Base-by-base conservation (phyloP, 768 basidiomycete genomes). In the Udeniomyces megalosporus region DNA sequence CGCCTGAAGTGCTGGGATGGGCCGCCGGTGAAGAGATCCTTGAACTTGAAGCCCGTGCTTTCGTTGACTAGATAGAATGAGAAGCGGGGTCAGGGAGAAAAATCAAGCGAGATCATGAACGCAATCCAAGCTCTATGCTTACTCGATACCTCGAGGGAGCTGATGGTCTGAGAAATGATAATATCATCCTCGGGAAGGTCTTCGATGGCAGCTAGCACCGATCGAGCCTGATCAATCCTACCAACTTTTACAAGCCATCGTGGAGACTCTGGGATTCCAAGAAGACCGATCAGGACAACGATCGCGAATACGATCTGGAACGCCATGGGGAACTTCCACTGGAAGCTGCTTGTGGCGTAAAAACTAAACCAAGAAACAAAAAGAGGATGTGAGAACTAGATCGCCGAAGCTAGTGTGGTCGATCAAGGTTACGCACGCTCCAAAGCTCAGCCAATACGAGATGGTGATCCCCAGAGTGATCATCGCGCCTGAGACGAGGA, bases 381-480 rank as follows among this genome's bases (percentile, higher is more conserved):
- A n/a, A n/a, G n/a, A n/a, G n/a, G n/a, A n/a, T n/a, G n/a, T n/a
- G n/a, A n/a, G n/a, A n/a, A n/a, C n/a, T n/a, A n/a, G n/a, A n/a
- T n/a, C n/a, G n/a, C n/a, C n/a, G n/a, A n/a, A n/a, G n/a, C n/a
- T n/a, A n/a, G n/a, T n/a, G n/a, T n/a, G n/a, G n/a, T n/a, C n/a
- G n/a, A n/a, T n/a, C n/a, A n/a, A 42, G 57, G 34, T 47, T 14
- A 47, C 29, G 31, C 44, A 58, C n/a, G 34, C 47, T 1, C 46
- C 57, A 31, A 58, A 58, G 67, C 82, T 81, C 66, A 83, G 74
- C 82, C 83, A 83, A 79, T 71, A 83, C 75, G 80, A 79, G 57
- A 82, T 71, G 78, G 80, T 81, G 68, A 83, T 78, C 50, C 82
- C 82, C 68, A 80, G 80, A 0, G 80, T 80, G 66, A 83, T 82